phyloP scores from a whole-genome alignment of 2,329 filamentous ascomycete genomes.

The Chaetomium olivaceum region DNA sequence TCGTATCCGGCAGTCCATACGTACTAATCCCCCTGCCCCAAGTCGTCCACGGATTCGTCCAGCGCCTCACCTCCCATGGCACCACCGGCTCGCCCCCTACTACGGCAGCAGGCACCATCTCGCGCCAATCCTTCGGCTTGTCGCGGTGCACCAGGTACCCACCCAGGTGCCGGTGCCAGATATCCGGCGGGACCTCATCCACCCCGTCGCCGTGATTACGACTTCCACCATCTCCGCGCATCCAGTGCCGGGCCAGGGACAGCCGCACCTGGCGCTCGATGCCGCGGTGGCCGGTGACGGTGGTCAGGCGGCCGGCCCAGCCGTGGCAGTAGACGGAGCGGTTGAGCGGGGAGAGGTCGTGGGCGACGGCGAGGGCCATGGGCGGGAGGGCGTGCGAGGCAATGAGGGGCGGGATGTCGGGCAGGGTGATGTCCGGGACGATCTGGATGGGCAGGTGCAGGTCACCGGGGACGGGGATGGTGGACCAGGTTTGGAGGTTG shows the following conservation, averaged over 20 bases:
- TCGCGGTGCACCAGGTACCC: slow-evolving; percentile 34
- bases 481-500: slow-evolving; percentile 41
- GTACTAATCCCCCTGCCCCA: slow-evolving; percentile 34
- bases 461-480: slow-evolving; percentile 41
- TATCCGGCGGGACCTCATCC: slow-evolving; percentile 28
- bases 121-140: slow-evolving; percentile 33
- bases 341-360: slow-evolving; percentile 50
- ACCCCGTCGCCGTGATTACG: neutral
- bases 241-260: slow-evolving; percentile 31
- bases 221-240: slow-evolving; percentile 9
- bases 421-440: slow-evolving; percentile 47
- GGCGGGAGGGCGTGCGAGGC: slow-evolving; percentile 49
- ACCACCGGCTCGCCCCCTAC: slow-evolving; percentile 8
- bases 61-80: slow-evolving; percentile 28
- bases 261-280: slow-evolving; percentile 66
- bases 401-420: slow-evolving; percentile 44
- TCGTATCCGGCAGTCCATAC: slow-evolving; percentile 34
- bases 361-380: slow-evolving; percentile 43
- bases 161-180: slow-evolving; percentile 32
- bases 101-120: slow-evolving; percentile 24
- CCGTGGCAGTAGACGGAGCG: slow-evolving; percentile 70
- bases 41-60: slow-evolving; percentile 34
- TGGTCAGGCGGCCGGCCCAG: slow-evolving; percentile 64
- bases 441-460: slow-evolving; percentile 59
- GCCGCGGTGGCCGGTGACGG: slow-evolving; percentile 69